Evolutionary conservation across 768 basidiomycete species (phyloP).

Genomic region (Pilatotrama ljubarskyi): DNA sequence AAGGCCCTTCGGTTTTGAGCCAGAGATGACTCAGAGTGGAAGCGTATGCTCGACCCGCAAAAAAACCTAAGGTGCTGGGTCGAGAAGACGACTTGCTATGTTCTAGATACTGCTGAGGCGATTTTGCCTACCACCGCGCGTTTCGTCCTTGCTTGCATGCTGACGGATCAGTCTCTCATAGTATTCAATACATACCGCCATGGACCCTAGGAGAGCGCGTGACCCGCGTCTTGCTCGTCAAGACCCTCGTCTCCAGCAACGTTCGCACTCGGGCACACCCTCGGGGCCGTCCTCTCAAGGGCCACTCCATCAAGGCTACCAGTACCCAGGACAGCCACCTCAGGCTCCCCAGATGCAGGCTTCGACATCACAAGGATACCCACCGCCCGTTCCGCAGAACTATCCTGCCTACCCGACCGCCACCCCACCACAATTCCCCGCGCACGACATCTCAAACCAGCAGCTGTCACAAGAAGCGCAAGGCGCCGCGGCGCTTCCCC

Average conservation of each 20-base stretch:
- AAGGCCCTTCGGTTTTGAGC: not conserved
- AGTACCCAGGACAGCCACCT: conserved; percentile 9
- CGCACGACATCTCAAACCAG: conserved; percentile 27
- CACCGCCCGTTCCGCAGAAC: conserved; percentile 17
- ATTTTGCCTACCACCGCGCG: conserved; percentile 10
- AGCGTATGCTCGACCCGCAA: conserved; percentile 68
- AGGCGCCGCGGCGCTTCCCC: conserved; percentile 17
- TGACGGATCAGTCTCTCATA: conserved; percentile 4
- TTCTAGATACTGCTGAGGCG: conserved; percentile 94
- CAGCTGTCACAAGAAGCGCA: conserved; percentile 30
- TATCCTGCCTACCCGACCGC: conserved; percentile 26
- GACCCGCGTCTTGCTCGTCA: conserved; percentile 77
- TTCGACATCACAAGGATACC: conserved; percentile 15
- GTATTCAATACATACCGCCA: conserved; percentile 25
- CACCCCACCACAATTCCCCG: conserved; percentile 26
- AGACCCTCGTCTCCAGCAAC: conserved; percentile 61
- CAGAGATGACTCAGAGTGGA: conserved; percentile 92
- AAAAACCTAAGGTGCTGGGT: conserved; percentile 47
- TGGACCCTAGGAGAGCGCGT: conserved; percentile 81
- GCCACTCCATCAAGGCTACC: conserved; percentile 9
- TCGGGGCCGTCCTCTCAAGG: conserved; percentile 26
- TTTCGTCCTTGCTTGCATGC: not conserved
- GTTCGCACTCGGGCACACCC: conserved; percentile 42
- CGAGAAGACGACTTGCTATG: conserved; percentile 72
- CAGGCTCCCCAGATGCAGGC: conserved; percentile 11